Evolutionary conservation across 768 basidiomycete genomes (phyloP), one percentile per base, ranked within the genome.

Genomic region (Auriscalpium orientale): DNA sequence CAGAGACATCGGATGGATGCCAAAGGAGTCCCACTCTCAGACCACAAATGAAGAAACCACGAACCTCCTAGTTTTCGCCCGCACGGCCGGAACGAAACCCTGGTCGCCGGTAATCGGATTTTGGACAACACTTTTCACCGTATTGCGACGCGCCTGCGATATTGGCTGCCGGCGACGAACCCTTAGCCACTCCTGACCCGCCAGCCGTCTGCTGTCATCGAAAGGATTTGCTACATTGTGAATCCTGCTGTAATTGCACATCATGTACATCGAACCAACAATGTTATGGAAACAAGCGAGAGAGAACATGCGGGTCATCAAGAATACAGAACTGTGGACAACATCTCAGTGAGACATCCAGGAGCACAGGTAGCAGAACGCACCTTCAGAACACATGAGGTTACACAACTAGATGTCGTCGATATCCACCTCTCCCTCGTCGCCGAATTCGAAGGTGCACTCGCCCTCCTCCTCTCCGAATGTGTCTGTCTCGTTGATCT

Each of bases 401-500:
- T 52, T 37, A 63, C 59, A 65, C 65, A 63, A 38, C 61, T 79
- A 92, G 72, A 93, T 91, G 68, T 92, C 91, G 67, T 93, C 89
- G 71, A 92, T 89, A 71, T 93, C 90, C 64, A 93, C 79, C 65
- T 92, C 91, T 53, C 81, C 89, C 65, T 89, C 89, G 64, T 91
- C 90, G 40, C 87, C 90, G 66, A 92, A 93, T 73, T 93, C 91
- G 76, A 91, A 92, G 20, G 82, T 86, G 66, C 88, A 91, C 62
- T 92, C 91, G 58, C 86, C 90, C 56, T 89, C 91, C 62, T 93
- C 92, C 66, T 91, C 91, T 62, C 90, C 91, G 69, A 91, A 92
- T 44, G 83, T 85, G 65, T 95, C 95, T 36, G 92, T 95, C 76
- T 98, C 95, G 75, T 95, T 94, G 77, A 95, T 92, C 77, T 93